A percentile compares a stretch with the other conserved stretches of the same genome.
These are phyloP conservation scores for Clonostachys rhizophaga DNA, from an alignment of 2,329 filamentous ascomycete genomes.

Conservation along the genomic window DNA sequence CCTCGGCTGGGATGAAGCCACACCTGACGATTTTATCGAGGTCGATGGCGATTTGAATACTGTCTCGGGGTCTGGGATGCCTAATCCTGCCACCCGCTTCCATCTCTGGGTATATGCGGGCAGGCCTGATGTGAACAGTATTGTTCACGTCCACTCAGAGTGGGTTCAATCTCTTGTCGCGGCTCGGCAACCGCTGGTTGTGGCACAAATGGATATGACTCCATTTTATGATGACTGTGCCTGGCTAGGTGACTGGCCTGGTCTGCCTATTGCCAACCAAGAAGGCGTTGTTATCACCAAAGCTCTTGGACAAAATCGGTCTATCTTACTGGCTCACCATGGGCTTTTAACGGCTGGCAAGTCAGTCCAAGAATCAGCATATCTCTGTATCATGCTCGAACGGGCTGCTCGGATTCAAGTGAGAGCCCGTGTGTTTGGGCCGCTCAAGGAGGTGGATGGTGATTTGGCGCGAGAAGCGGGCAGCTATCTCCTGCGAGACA, in stretches of 20 bases:
- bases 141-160: conserved; percentile 2
- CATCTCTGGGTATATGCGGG: conserved; percentile 3
- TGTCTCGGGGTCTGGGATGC: conserved; percentile 1
- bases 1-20: conserved; percentile 4
- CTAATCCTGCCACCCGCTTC: conserved; percentile 4
- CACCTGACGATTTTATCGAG: conserved; percentile 3
- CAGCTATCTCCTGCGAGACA: background rate
- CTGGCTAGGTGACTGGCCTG: conserved; percentile 3
- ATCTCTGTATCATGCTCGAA: conserved; percentile 1
- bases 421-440: conserved; percentile 1
- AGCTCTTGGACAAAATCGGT: background rate
- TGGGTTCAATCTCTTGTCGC: conserved; percentile 3
- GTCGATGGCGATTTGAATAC: conserved; percentile 3
- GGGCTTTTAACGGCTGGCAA: conserved; percentile 2
- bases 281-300: conserved; percentile 2
- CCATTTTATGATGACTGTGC: conserved; percentile 1
- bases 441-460: conserved; percentile 1
- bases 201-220: conserved; percentile 5
- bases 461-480: conserved; percentile 1
- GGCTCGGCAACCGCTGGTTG: conserved; percentile 2
- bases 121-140: conserved; percentile 2
- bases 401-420: conserved; percentile 1
- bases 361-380: conserved; percentile 1
- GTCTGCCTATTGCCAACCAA: conserved; percentile 3
- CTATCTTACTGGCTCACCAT: conserved; percentile 2